Percentiles rank a stretch among this genome's conserved stretches.
Conservation (phyloP, 2,329 filamentous ascomycete genomes). For the Ceratocystis alfenasii region DNA sequence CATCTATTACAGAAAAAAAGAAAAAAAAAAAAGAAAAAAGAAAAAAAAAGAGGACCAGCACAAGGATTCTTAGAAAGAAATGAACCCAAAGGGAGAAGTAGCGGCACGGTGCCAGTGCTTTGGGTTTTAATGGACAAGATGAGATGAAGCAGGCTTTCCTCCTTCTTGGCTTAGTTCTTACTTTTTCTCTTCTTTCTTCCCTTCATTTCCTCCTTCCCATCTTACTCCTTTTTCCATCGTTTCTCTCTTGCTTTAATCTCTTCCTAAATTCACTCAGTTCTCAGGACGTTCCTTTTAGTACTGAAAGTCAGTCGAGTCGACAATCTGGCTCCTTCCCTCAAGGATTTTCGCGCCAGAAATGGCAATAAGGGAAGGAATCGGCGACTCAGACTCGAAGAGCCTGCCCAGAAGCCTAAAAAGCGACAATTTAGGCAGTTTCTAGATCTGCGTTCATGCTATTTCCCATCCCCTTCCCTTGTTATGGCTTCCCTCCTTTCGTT, state of each 20-base stretch:
- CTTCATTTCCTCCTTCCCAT: not conserved
- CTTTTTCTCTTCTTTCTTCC: not conserved
- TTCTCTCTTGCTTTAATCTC: not conserved
- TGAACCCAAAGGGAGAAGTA: not conserved
- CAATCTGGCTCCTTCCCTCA: conserved; percentile 4
- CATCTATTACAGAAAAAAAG: not conserved
- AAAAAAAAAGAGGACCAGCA: not conserved
- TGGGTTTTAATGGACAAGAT: not conserved
- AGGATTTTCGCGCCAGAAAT: not conserved
- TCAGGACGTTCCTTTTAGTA: not conserved
- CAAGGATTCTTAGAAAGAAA: not conserved
- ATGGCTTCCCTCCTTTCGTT: not conserved
- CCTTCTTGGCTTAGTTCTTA: not conserved
- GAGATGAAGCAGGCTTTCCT: conserved; percentile 3
- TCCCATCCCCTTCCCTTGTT: not conserved
- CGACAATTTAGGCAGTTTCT: not conserved
- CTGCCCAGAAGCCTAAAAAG: not conserved
- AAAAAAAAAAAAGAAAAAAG: not conserved
- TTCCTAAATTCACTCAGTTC: not conserved
- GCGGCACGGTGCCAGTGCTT: not conserved
- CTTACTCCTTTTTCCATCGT: not conserved
- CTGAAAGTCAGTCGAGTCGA: not conserved
- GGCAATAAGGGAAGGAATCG: conserved; percentile 5
- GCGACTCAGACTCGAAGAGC: not conserved
- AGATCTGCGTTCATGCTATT: not conserved